These are phyloP conservation scores for Kalanchoe fedtschenkoi DNA, from an alignment of 164 flowering plant species.

Conservation along the genomic window DNA sequence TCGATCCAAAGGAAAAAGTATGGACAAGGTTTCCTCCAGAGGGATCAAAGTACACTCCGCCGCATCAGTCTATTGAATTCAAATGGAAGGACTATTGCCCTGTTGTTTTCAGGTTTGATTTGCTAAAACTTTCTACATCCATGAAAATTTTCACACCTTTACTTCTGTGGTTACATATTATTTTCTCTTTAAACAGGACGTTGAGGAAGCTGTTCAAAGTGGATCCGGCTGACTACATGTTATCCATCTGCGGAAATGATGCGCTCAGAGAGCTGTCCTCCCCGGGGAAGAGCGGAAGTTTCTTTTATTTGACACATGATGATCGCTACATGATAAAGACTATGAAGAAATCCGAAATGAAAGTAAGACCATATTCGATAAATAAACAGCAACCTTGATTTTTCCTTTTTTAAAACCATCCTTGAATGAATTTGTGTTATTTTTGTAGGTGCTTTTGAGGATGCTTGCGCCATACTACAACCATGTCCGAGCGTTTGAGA, in stretches of 20 bases:
- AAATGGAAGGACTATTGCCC: conserved; percentile 93
- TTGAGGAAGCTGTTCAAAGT: conserved; percentile 83
- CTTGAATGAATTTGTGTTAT: not conserved
- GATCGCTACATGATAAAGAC: conserved; percentile 90
- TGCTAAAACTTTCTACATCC: not conserved
- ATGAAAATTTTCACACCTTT: not conserved
- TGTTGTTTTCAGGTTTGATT: conserved; percentile 58
- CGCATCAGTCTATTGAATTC: conserved; percentile 71
- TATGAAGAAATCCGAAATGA: conserved; percentile 73
- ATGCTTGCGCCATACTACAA: conserved; percentile 89
- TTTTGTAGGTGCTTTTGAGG: conserved; percentile 56
- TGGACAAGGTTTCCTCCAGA: conserved; percentile 80
- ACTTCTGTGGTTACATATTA: not conserved
- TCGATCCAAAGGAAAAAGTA: conserved; percentile 75
- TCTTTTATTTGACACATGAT: conserved; percentile 77
- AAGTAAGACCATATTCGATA: conserved; percentile 35
- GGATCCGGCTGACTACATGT: conserved; percentile 92
- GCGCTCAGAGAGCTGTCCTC: conserved; percentile 92
- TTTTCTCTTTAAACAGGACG: conserved; percentile 31
- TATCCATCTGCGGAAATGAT: conserved; percentile 86
- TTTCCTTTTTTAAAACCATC: not conserved
- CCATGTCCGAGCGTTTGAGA: conserved; percentile 71
- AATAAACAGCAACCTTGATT: not conserved
- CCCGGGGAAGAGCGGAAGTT: conserved; percentile 93
- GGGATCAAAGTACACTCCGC: conserved; percentile 77